Conservation (phyloP, 768 basidiomycete genomes). For the Phylloporus sp. region DNA sequence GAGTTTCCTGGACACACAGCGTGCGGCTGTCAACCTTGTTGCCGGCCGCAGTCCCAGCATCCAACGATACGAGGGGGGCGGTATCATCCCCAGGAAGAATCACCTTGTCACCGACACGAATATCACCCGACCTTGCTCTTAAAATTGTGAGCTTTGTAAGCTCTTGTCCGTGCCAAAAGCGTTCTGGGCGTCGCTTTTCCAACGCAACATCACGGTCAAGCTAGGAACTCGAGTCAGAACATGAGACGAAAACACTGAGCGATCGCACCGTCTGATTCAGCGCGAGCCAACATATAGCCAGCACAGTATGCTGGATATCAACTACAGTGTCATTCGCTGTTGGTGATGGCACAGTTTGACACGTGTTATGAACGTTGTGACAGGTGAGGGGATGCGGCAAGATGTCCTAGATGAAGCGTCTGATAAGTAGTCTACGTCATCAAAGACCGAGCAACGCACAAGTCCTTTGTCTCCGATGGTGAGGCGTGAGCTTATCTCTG, state of each 20-base stretch:
- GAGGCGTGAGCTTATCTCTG: constrained; percentile 74
- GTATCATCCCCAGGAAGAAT: constrained; percentile 47
- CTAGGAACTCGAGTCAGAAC: constrained; percentile 35
- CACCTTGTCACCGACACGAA: constrained; percentile 74
- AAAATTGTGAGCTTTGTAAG: constrained; percentile 62
- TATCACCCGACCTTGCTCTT: constrained; percentile 57
- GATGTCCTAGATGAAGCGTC: constrained; percentile 50
- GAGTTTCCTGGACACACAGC: constrained; percentile 65
- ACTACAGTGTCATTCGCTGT: constrained; percentile 60
- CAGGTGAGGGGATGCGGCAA: constrained; percentile 51
- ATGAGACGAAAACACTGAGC: background rate
- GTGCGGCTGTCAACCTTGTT: constrained; percentile 51
- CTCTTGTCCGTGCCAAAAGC: constrained; percentile 71
- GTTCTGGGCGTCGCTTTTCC: constrained; percentile 58
- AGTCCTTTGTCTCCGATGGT: constrained; percentile 70
- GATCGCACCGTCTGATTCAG: constrained; percentile 74
- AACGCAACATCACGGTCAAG: constrained; percentile 56
- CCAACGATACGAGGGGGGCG: constrained; percentile 59
- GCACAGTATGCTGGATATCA: constrained; percentile 68
- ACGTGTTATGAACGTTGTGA: constrained; percentile 43
- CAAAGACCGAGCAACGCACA: constrained; percentile 39
- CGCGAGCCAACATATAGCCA: constrained; percentile 84
- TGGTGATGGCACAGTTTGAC: constrained; percentile 42
- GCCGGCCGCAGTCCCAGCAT: constrained; percentile 42
- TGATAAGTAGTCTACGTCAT: constrained; percentile 1